These are phyloP conservation scores for Stevia rebaudiana DNA, from an alignment of 140 eudicot genomes.

Conservation along the genomic window DNA sequence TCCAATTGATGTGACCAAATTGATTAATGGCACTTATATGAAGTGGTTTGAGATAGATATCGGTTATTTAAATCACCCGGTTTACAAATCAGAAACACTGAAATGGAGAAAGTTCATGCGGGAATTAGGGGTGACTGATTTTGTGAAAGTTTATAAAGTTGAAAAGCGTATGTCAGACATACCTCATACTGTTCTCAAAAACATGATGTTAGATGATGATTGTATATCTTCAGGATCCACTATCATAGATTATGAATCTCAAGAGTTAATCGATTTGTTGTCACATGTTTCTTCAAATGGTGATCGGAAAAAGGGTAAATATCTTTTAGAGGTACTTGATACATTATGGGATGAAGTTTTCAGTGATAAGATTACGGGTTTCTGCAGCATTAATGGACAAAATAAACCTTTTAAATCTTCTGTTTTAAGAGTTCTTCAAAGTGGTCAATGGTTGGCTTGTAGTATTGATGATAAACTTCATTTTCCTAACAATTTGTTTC, in stretches of 20 bases:
- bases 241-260: conserved; percentile 67
- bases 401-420: conserved; percentile 50
- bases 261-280: conserved; percentile 48
- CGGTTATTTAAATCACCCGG: conserved; percentile 51
- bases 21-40: conserved; percentile 49
- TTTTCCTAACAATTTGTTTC: conserved; percentile 61
- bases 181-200: conserved; percentile 29
- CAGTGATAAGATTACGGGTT: conserved; percentile 53
- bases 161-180: conserved; percentile 47
- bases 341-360: conserved; percentile 73
- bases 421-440: conserved; percentile 36
- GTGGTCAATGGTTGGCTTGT: conserved; percentile 62
- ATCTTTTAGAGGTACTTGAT: conserved; percentile 75
- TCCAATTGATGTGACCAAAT: conserved; percentile 43
- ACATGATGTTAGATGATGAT: conserved; percentile 35
- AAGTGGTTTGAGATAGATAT: conserved; percentile 69
- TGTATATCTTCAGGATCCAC: conserved; percentile 34
- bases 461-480: conserved; percentile 61
- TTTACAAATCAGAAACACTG: conserved; percentile 37
- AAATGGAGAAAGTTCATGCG: conserved; percentile 74
- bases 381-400: conserved; percentile 36
- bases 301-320: conserved; percentile 44
- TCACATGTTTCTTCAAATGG: conserved; percentile 42
- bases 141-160: conserved; percentile 50
- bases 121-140: conserved; percentile 77